Evolutionary conservation across 2,329 filamentous ascomycete species (phyloP), one percentile per base, ranked within the genome.

Genomic region (Plenodomus lindquistii): DNA sequence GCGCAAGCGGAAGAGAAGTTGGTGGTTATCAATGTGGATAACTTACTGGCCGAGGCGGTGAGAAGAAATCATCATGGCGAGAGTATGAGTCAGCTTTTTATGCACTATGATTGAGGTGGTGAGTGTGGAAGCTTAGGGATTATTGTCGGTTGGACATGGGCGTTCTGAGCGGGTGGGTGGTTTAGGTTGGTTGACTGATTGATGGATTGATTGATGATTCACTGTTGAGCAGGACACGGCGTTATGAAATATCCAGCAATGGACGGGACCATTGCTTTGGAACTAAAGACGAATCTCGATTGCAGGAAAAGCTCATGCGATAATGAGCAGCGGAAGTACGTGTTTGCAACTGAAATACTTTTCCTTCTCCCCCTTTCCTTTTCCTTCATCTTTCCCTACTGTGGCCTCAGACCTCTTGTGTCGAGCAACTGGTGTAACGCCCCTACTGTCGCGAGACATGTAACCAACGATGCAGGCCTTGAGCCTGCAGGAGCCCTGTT

Each of bases 41-140:
- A 87, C 67, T 79, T 99, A 42, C 79, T 99, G 35, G 85, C 91
- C 4, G 94, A 99, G 75, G 91, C 92, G 42, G 97, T 99, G 62
- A 84, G 94, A 63, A 85, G 94, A 65, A 97, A 97, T 71, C 93
- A 99, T 73, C 94, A 97, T 67, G 94, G 94, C 73, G 93, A 97
- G 77, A 87, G 87, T 56, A 88, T 90, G 66, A 76, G 72, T 43
- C 75, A 77, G 59, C 72, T 80, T 3, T 80, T 78, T 54, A 72
- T 75, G 64, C 75, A 79, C 57, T 72, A 70, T 36, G 69, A 73
- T 49, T 73, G 55, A 55, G 31, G 15, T 20, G 36, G 42, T 13
- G 27, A 11, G 27, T 8, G 10, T 31, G 27, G 27, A 13, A 10
- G 10, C 11, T 31, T 7, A 11, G 27, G 27, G 10, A 8, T 29